phyloP scores from a whole-genome alignment of 441 rosid genomes.

The Croton setiger region DNA sequence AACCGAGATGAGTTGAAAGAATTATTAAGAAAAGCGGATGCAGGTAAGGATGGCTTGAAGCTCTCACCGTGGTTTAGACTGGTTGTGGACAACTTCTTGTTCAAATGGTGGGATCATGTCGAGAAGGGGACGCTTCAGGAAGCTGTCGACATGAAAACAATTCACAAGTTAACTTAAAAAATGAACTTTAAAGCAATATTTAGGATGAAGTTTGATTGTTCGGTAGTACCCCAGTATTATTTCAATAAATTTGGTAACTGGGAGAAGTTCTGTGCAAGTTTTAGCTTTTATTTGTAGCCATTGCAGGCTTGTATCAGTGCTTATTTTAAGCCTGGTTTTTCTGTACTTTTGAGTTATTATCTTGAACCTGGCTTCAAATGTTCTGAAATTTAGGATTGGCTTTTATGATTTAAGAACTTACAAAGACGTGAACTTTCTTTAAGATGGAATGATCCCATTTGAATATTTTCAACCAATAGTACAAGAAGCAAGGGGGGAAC shows the following conservation, averaged over 20 bases:
- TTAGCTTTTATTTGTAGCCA: not conserved
- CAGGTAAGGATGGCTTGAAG: conserved; percentile 76
- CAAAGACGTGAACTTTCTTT: not conserved
- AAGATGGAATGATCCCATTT: not conserved
- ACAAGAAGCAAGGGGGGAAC: no score
- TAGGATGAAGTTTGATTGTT: not conserved
- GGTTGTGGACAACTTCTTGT: conserved; percentile 86
- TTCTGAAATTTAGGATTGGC: not conserved
- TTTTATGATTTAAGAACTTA: not conserved
- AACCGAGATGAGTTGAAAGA: conserved; percentile 71
- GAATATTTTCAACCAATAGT: no score
- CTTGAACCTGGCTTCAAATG: not conserved
- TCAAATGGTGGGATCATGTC: conserved; percentile 93
- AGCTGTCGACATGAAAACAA: conserved; percentile 64
- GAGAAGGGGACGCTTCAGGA: conserved; percentile 68
- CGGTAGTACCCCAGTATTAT: not conserved
- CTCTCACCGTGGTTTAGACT: conserved; percentile 94
- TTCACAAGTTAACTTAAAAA: conserved; percentile 60
- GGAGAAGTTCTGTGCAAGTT: conserved; percentile 3
- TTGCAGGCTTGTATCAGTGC: not conserved
- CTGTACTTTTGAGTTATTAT: not conserved
- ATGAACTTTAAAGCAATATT: not conserved
- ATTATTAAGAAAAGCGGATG: conserved; percentile 80
- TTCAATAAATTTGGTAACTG: conserved; percentile 15
- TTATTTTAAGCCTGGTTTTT: not conserved